Base-by-base conservation (phyloP, 306 rosid species). In the Cicer bijugum region DNA sequence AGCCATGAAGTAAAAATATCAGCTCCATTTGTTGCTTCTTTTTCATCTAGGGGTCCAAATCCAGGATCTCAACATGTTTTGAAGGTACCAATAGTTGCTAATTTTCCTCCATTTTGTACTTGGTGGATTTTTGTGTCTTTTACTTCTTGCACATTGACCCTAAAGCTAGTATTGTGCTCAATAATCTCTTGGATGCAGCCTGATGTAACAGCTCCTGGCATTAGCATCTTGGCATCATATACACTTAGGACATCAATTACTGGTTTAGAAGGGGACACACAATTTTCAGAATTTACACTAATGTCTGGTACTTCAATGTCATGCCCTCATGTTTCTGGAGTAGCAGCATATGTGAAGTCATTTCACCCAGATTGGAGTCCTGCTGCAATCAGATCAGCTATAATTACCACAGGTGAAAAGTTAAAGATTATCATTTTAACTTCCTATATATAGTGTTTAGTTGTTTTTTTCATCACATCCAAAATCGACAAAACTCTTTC, bases 231-330 rank as follows among this genome's bases (percentile, higher is more conserved):
- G 78, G 99, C 99, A 20, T 85, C 90, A 1, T 94, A 83, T 77
- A 91, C 99, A 9, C 92, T 78, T 1, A 53, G 51, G 79, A 88
- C 75, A 45, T 84, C 97, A n/a, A 57, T 91, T 4, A 89, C 95
- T 20, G 97, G 96, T 44, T 64, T 51, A 55, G 53, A 81, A 73
- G 97, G 90, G 1, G 97, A 94, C 79, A 89, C 89, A 0, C 96
- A 84, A 71, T 91, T 83, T 78, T 94, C 99, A 5, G 85, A 88
- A 67, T 94, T 89, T 53, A 87, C 90, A 8, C 62, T 94, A 57
- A 82, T 91, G 97, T 89, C 97, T 6, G 96, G 97, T 28, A 91
- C 97, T 86, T 94, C 99, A 71, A 94, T 94, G 97, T 70, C 99
- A 5, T 94, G 99, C 66, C 99, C 99, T 12, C 99, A 94, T 71